Evolutionary conservation across 2,329 filamentous ascomycete genomes (phyloP).

Genomic region (Cladosporium velox): DNA sequence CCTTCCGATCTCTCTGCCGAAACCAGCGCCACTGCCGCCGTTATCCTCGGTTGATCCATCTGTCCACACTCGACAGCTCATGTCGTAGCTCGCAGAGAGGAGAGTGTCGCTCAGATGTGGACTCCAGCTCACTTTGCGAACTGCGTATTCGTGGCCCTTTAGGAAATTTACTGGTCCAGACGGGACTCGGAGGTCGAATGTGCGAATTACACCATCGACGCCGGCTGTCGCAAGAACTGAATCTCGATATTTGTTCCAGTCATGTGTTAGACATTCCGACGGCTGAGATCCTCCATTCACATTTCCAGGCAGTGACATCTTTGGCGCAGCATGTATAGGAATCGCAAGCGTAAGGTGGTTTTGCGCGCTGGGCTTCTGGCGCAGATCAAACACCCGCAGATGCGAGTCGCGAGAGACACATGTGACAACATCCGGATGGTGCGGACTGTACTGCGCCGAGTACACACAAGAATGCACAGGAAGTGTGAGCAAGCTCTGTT

Average conservation of each 20-base stretch:
- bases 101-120: constrained; percentile 89
- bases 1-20: constrained; percentile 67
- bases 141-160: constrained; percentile 86
- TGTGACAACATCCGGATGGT: constrained; percentile 81
- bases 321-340: constrained; percentile 73
- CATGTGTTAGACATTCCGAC: constrained; percentile 85
- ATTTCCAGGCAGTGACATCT: constrained; percentile 49
- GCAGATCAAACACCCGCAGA: constrained; percentile 86
- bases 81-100: constrained; percentile 91
- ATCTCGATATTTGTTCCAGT: constrained; percentile 98
- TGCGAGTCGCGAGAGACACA: constrained; percentile 88
- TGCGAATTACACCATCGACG: constrained; percentile 83
- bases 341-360: constrained; percentile 85
- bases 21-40: constrained; percentile 36
- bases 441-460: constrained; percentile 85
- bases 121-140: constrained; percentile 84
- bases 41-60: constrained; percentile 65
- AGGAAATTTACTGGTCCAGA: constrained; percentile 73
- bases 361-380: constrained; percentile 79
- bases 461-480: constrained; percentile 95
- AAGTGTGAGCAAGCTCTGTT: constrained; percentile 73
- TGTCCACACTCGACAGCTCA: constrained; percentile 93
- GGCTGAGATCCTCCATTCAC: constrained; percentile 56
- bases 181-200: constrained; percentile 84
- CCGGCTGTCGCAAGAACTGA: constrained; percentile 83